Evolutionary conservation across 345 rosid species (phyloP).

Genomic region (Adansonia digitata): DNA sequence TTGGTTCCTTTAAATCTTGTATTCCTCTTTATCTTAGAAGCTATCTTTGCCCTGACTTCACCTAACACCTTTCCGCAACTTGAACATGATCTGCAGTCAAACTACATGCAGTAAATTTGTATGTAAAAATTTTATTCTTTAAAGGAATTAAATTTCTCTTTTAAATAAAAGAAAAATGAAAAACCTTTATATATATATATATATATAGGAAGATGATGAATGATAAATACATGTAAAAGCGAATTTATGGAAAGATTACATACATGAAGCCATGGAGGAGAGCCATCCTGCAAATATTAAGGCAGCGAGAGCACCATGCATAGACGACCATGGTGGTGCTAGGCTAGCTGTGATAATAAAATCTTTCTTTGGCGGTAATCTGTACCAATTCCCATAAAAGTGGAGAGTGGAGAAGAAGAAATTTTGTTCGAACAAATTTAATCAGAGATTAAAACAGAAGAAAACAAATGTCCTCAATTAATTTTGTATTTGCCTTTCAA

Average conservation of each 20-base stretch:
- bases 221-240: too few species aligned
- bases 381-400: neutral
- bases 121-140: neutral
- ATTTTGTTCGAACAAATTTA: neutral
- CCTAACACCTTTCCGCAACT: slow-evolving; percentile 3
- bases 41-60: neutral
- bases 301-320: slow-evolving; percentile 15
- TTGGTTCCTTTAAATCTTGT: neutral
- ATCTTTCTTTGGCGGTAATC: neutral
- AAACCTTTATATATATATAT: too few species aligned
- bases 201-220: too few species aligned
- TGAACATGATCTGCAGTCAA: slow-evolving; percentile 6
- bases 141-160: too few species aligned
- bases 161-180: too few species aligned
- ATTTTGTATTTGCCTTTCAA: neutral
- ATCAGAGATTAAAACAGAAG: neutral
- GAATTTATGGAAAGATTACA: neutral
- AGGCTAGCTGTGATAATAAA: neutral
- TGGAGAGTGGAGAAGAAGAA: neutral
- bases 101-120: neutral
- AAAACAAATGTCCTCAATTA: neutral
- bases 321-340: neutral
- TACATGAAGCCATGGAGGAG: slow-evolving; percentile 2
- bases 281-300: neutral
- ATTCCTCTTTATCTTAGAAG: neutral